Evolutionary conservation across 2,329 filamentous ascomycete genomes (phyloP), one percentile per base, ranked within the genome.

Genomic region (Botryotinia globosa): DNA sequence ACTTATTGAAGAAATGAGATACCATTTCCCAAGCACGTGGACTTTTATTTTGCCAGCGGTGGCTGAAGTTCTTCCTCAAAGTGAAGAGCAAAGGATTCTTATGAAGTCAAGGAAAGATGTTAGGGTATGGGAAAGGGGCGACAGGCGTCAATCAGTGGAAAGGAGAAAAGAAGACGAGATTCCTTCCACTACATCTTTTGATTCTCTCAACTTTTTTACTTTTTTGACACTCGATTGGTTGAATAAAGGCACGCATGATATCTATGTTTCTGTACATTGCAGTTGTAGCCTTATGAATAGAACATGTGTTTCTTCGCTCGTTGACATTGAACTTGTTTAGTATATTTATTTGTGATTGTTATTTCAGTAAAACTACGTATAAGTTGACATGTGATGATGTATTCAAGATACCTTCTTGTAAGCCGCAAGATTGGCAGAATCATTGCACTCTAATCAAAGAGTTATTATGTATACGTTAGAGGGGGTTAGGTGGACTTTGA

Each of bases 241-340:
- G 68, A 75, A 67, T 67, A 67, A 68, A 72, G 39, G 54, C 45
- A 63, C 37, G 54, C 69, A 72, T 72, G 69, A 64, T 69, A 70
- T 73, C 70, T 72, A 71, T 64, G 56, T 76, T 74, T 75, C 73
- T 78, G 76, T 78, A 78, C 72, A 78, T 77, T 78, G 77, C 72
- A 75, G 73, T 54, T 77, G 77, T 78, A 78, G 74, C 75, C 72
- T 75, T 77, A 78, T 56, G 75, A 78, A 78, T 78, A 78, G 75
- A 78, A 71, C 76, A 73, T 78, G 74, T 76, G 75, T 74, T 64
- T 65, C 34, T 68, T 20, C 25, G 48, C 48, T n/a, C 9, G 10
- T 42, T 42, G 22, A 42, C 32, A 32, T 39, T 29, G 10, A 42
- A 68, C 25, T 58, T 48, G 18, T 29, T 42, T 22, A 56, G 39